Evolutionary conservation across 2,329 filamentous ascomycete species (phyloP).

Genomic region (Ophiocordyceps camponoti-floridani): DNA sequence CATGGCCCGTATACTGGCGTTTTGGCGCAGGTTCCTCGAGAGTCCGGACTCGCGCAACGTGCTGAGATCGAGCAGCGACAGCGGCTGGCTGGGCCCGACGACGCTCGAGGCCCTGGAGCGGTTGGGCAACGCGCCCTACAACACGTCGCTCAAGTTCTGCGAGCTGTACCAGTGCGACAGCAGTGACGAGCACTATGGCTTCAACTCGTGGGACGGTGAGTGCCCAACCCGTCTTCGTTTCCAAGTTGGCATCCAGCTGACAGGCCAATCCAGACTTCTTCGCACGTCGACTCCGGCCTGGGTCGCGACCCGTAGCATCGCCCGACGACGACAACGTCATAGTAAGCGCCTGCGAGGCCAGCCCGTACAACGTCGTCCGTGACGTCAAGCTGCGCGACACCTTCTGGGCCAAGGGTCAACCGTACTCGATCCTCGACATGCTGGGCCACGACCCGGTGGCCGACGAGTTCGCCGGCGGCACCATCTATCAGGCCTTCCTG

Average conservation of each 20-base stretch:
- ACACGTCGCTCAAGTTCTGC: constrained; percentile 29
- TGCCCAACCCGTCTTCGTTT: background rate
- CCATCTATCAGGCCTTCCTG: constrained; percentile 54
- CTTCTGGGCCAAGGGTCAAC: constrained; percentile 55
- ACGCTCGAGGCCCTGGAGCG: constrained; percentile 28
- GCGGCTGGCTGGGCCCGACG: constrained; percentile 38
- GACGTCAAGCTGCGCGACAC: constrained; percentile 35
- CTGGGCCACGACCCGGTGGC: constrained; percentile 35
- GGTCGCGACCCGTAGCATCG: constrained; percentile 36
- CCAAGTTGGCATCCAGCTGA: background rate
- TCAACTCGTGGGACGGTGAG: constrained; percentile 45
- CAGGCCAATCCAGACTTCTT: constrained; percentile 36
- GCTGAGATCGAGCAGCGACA: constrained; percentile 1
- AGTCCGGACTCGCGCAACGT: constrained; percentile 30
- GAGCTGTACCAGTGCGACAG: constrained; percentile 45
- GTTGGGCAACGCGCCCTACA: constrained; percentile 28
- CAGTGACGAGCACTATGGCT: constrained; percentile 33
- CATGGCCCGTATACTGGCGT: background rate
- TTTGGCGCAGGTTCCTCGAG: constrained; percentile 7
- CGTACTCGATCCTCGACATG: constrained; percentile 49
- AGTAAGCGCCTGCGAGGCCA: constrained; percentile 47
- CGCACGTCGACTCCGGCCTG: constrained; percentile 34
- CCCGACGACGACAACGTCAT: constrained; percentile 36
- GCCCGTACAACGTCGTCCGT: constrained; percentile 31
- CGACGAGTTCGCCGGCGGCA: constrained; percentile 40